Conservation (phyloP, 169 alveolate species). For the Sarcocystis neurona region DNA sequence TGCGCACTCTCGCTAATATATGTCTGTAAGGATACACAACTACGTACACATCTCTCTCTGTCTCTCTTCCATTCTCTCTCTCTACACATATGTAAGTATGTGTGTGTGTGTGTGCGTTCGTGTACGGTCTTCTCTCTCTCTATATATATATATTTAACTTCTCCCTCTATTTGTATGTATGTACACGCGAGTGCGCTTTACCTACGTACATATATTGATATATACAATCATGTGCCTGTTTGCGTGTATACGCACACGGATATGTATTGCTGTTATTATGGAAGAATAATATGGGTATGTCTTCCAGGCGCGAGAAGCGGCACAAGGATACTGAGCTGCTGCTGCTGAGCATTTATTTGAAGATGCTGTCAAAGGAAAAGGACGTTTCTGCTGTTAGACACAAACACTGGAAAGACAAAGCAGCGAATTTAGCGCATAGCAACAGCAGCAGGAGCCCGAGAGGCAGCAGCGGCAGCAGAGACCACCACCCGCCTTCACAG, state of each 20-base stretch:
- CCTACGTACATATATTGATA: too few species aligned
- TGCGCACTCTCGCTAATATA: constrained; percentile 99
- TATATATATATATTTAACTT: background rate
- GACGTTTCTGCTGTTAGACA: background rate
- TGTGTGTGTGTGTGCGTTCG: background rate
- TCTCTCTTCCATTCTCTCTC: background rate
- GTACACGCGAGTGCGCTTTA: background rate
- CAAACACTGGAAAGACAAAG: constrained; percentile 4
- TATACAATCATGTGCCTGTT: too few species aligned
- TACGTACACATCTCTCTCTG: background rate
- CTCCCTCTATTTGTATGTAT: background rate
- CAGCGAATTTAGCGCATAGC: background rate
- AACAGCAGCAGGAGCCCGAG: too few species aligned
- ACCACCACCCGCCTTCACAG: too few species aligned
- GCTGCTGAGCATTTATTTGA: background rate
- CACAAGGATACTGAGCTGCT: constrained; percentile 13
- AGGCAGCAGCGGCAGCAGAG: too few species aligned
- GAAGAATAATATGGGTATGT: too few species aligned
- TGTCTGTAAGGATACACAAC: constrained; percentile 83
- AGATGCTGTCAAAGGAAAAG: background rate
- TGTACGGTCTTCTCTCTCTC: background rate
- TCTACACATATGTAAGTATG: background rate
- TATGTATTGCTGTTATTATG: too few species aligned
- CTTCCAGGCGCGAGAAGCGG: background rate
- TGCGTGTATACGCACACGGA: too few species aligned